These are phyloP conservation scores for Rhizopus arrhizus DNA, from an alignment of 371 early-diverging fungal species.

Conservation along the genomic window DNA sequence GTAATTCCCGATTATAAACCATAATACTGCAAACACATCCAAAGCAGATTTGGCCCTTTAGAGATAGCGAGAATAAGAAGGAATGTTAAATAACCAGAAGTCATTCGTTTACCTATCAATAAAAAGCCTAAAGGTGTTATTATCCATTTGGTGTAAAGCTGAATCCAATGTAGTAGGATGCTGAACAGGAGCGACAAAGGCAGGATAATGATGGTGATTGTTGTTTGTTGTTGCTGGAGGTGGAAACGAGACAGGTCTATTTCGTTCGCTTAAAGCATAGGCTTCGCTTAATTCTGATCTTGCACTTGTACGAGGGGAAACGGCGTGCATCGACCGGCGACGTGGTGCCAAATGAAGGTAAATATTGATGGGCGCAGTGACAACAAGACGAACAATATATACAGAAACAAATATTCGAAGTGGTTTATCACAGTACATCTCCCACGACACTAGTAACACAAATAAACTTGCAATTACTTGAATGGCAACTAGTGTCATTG, in stretches of 20 bases:
- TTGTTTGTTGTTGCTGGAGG: slow-evolving; percentile 27
- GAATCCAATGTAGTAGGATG: slow-evolving; percentile 9
- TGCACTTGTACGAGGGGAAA: slow-evolving; percentile 16
- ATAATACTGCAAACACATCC: slow-evolving; percentile 64
- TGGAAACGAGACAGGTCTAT: slow-evolving; percentile 30
- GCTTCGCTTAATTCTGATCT: slow-evolving; percentile 39
- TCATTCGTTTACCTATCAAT: slow-evolving; percentile 29
- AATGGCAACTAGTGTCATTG: slow-evolving; percentile 38
- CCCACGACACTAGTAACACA: slow-evolving; percentile 49
- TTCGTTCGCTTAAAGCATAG: slow-evolving; percentile 38
- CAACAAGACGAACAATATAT: slow-evolving; percentile 43
- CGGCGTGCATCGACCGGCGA: slow-evolving; percentile 28
- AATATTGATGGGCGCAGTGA: slow-evolving; percentile 44
- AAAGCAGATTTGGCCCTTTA: slow-evolving; percentile 55
- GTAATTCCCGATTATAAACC: slow-evolving; percentile 77
- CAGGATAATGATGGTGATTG: slow-evolving; percentile 22
- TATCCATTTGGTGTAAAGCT: slow-evolving; percentile 10
- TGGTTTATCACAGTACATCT: slow-evolving; percentile 53
- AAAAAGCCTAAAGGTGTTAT: slow-evolving; percentile 21
- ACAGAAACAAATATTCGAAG: slow-evolving; percentile 49
- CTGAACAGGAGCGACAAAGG: slow-evolving; percentile 20
- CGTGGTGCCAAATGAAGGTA: slow-evolving; percentile 50
- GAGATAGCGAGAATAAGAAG: neutral
- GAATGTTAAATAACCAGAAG: neutral
- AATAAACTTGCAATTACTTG: slow-evolving; percentile 40